A percentile compares a stretch with the other conserved stretches of the same genome.
phyloP scores from a whole-genome alignment of 2,329 filamentous ascomycete genomes.

The Aspergillus proliferans region DNA sequence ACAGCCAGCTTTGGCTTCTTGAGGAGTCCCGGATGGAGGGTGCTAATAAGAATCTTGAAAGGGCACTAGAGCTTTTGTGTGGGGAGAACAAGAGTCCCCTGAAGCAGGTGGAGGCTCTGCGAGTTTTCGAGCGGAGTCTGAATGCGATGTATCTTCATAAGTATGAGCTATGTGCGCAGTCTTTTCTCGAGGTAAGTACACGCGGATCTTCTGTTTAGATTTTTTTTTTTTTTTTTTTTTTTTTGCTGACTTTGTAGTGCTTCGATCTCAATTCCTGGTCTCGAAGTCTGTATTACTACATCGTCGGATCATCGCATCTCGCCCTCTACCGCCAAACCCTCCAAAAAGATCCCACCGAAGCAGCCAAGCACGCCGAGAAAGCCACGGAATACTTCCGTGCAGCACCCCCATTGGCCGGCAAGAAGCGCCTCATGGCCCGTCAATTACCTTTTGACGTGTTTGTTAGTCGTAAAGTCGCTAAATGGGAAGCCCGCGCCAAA shows the following conservation, averaged over 20 bases:
- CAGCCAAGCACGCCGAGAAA: slow-evolving; percentile 53
- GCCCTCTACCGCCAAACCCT: slow-evolving; percentile 63
- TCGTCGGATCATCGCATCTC: slow-evolving; percentile 70
- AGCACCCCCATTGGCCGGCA: slow-evolving; percentile 68
- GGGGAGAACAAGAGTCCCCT: slow-evolving; percentile 61
- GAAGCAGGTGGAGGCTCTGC: slow-evolving; percentile 80
- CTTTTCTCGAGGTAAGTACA: slow-evolving; percentile 57
- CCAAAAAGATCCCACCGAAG: slow-evolving; percentile 34
- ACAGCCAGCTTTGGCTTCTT: slow-evolving; percentile 76
- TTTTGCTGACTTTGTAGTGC: slow-evolving; percentile 41
- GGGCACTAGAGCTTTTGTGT: slow-evolving; percentile 61
- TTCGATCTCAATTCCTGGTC: slow-evolving; percentile 85
- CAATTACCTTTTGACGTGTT: slow-evolving; percentile 88
- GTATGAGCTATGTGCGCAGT: slow-evolving; percentile 65
- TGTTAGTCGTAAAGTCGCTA: slow-evolving; percentile 72
- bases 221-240: neutral
- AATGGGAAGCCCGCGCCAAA: slow-evolving; percentile 76
- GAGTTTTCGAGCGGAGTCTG: slow-evolving; percentile 76
- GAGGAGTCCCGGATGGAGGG: slow-evolving; percentile 77
- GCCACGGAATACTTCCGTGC: slow-evolving; percentile 66
- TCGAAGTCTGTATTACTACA: slow-evolving; percentile 82
- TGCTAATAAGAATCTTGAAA: slow-evolving; percentile 59
- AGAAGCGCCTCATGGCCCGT: slow-evolving; percentile 82
- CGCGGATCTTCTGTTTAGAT: neutral
- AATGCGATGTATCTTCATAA: slow-evolving; percentile 72